Evolutionary conservation across 2,329 filamentous ascomycete species (phyloP), one percentile per base, ranked within the genome.

Genomic region (Fusarium vanettenii): DNA sequence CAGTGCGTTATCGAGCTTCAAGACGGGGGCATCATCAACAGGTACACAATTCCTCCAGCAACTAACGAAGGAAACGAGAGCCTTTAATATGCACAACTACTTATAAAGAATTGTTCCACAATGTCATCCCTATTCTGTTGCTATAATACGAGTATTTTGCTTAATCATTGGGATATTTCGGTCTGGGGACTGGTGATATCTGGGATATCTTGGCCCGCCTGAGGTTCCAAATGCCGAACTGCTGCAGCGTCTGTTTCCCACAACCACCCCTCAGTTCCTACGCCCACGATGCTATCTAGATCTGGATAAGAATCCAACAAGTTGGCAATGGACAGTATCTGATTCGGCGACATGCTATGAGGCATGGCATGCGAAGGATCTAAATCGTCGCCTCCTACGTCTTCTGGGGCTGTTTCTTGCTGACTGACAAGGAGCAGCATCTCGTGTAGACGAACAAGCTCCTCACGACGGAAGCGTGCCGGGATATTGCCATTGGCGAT

Each of bases 391-490:
- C 6, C 43, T 35, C n/a, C 52, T 8, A 22, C 29, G 4, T 22
- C 29, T 11, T 10, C 20, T 5, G 33, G 33, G 16, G 11, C 27
- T 0, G 2, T 25, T 4, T 39, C 55, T n/a, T 57, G 55, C 31
- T 57, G 55, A 4, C 55, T 25, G 1, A 57, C 33, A 9, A 57
- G 55, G 2, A 57, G 33, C 3, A 66, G 22, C 61, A 66, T 60
- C 18, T 69, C 61, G 10, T 66, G 61, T 25, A 69, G n/a, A 3
- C 62, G 55, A 10, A 41, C 33, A 2, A 69, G 22, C 6, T 69
- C 66, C 33, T 69, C 61, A 1, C 37, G 56, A 14, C 66, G 56
- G 4, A 60, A 65, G 16, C 43, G 55, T 13, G 66, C 66, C 5
- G 66, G 52, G 13, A 69, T 39, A 29, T 66, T 69, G 0, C 62